Base-by-base conservation (phyloP, 2,329 filamentous ascomycete species). In the Fusarium continuum region DNA sequence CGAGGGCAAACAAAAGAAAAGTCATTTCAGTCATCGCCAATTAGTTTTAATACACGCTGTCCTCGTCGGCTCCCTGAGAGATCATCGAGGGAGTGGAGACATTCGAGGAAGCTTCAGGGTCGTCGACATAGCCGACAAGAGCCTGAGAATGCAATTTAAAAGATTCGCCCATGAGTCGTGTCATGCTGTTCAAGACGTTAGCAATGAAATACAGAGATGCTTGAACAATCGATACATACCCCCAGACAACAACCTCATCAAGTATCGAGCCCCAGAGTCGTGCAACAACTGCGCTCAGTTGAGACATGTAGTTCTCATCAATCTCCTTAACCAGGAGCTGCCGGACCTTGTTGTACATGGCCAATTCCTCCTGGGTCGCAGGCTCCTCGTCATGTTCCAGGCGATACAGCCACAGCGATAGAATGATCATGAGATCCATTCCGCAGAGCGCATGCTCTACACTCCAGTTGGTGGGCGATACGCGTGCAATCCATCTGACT, bases 301-400 rank as follows among this genome's bases (percentile, higher is more conserved):
- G 93, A 47, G 88, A 84, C 65, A 89, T 90, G 75, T 92, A 92
- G 20, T 88, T 83, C 72, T 96, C 91, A 56, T 94, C 90, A 49
- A 91, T 87, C 73, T 98, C 93, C 73, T 96, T 94, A 71, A 95
- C 92, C 73, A 96, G 96, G 70, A 98, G 83, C 76, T 89, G 88
- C 68, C 93, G 91, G 61, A 98, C 85, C 81, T 96, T 96, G 82
- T 93, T 91, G 79, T 96, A 96, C 92, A 96, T 96, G 77, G 82
- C 84, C 70, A 91, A 79, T 78, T 97, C 92, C 73, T 96, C 92
- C 68, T 91, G 89, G 25, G 88, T 91, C 28, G 92, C 91, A 22
- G 90, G 89, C 81, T 98, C 94, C 67, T 96, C 93, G 82, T 99
- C 95, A 81, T 98, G 93, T 90, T 99, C 95, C 83, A 99, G 90